Conservation (phyloP, 306 rosid genomes). For the Inga laurina region DNA sequence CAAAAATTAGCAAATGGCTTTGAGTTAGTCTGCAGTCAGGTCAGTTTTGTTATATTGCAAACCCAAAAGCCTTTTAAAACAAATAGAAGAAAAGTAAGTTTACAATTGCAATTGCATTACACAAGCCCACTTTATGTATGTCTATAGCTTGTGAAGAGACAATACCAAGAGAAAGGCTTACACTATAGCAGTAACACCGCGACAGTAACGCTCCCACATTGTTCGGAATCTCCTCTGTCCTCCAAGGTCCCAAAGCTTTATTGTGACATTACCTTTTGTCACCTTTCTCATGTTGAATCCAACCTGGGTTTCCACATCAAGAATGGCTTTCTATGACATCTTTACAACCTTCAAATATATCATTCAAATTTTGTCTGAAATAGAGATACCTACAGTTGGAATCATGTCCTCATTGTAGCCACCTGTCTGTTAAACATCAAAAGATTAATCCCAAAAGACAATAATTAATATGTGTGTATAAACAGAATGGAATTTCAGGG, state of each 20-base stretch:
- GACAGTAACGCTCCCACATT: constrained; percentile 99
- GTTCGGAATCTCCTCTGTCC: constrained; percentile 56
- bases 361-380: constrained; percentile 1
- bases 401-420: constrained; percentile 97
- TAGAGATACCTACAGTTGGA: constrained; percentile 78
- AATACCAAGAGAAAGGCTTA: constrained; percentile 41
- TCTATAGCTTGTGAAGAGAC: not conserved
- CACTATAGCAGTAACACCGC: constrained; percentile 95
- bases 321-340: not conserved
- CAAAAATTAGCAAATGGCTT: not conserved
- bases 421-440: constrained; percentile 70
- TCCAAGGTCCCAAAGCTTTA: constrained; percentile 99
- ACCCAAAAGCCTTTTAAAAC: not conserved
- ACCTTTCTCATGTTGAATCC: constrained; percentile 96
- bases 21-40: constrained; percentile 1
- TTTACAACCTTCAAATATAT: not conserved
- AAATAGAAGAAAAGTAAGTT: not conserved
- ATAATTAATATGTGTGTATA: not conserved
- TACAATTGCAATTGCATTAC: not conserved
- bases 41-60: constrained; percentile 3
- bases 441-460: constrained; percentile 27
- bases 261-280: constrained; percentile 90
- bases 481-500: constrained; percentile 35
- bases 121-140: not conserved
- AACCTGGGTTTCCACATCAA: constrained; percentile 49